A percentile compares a stretch with the other conserved stretches of the same genome.
These are phyloP conservation scores for Acanthamoeba healyi DNA, from an alignment of 208 protist genomes.

Conservation along the genomic window DNA sequence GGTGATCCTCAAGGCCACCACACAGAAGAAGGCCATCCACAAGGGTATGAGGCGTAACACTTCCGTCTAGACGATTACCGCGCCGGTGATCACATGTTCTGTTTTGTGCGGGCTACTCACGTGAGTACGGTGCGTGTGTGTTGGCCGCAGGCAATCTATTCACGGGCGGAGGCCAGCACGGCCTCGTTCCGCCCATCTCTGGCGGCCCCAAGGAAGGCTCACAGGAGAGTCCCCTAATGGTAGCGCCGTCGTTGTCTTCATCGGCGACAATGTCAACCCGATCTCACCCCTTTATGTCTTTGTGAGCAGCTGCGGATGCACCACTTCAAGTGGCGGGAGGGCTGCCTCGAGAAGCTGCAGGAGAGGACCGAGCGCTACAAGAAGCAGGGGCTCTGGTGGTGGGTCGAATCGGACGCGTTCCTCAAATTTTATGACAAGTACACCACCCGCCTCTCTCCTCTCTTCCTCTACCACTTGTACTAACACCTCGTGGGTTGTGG, in stretches of 20 bases:
- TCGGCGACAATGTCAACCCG: no score
- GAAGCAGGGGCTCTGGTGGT: neutral
- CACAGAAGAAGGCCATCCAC: neutral
- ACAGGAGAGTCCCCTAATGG: neutral
- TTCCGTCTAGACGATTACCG: no score
- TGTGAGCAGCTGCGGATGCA: neutral
- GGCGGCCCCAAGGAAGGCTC: neutral
- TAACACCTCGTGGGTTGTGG: neutral
- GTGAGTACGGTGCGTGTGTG: no score
- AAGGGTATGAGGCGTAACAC: neutral
- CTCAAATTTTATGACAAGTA: neutral
- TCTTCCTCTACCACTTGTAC: no score
- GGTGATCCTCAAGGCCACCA: neutral
- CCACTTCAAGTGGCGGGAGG: slow-evolving; percentile 49
- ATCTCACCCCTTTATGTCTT: neutral
- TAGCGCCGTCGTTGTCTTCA: no score
- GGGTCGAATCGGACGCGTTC: neutral
- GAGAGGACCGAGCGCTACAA: neutral
- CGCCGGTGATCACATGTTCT: neutral
- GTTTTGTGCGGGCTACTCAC: neutral
- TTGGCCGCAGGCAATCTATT: neutral
- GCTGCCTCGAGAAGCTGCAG: neutral
- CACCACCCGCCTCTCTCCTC: no score
- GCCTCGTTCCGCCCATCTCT: neutral
- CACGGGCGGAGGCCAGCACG: neutral